These are phyloP conservation scores for Westerdykella aurantiaca DNA, from an alignment of 2,329 filamentous ascomycete genomes.

Conservation along the genomic window DNA sequence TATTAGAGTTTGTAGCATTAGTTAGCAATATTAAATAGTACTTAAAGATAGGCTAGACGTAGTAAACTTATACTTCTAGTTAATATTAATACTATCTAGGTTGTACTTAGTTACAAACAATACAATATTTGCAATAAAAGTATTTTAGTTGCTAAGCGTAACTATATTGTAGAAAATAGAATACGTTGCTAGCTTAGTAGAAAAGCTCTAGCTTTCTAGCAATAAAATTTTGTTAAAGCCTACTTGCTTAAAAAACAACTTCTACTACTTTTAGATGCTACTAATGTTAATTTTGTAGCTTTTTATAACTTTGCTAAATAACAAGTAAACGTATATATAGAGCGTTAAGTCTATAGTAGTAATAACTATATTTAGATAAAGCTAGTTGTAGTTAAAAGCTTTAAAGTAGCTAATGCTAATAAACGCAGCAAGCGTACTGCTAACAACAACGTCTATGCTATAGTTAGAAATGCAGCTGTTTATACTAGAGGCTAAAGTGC, in stretches of 20 bases:
- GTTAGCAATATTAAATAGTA: no score
- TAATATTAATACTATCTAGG: slow-evolving; percentile 39
- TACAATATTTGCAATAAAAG: slow-evolving; percentile 19
- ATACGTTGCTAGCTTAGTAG: slow-evolving; percentile 36
- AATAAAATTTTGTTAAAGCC: slow-evolving; percentile 39
- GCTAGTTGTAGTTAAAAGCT: neutral
- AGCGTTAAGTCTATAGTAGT: neutral
- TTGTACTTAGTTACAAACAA: slow-evolving; percentile 16
- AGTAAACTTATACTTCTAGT: no score
- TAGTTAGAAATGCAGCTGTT: slow-evolving; percentile 15
- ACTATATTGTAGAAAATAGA: slow-evolving; percentile 37
- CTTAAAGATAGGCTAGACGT: no score
- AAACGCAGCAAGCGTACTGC: neutral
- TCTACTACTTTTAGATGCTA: slow-evolving; percentile 19
- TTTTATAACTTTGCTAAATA: slow-evolving; percentile 7
- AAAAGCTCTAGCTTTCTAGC: slow-evolving; percentile 45
- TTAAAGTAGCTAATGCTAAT: neutral
- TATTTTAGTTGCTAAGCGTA: slow-evolving; percentile 34
- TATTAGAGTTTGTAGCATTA: no score
- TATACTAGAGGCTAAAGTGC: neutral
- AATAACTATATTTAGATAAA: slow-evolving; percentile 8
- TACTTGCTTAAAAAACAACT: slow-evolving; percentile 20
- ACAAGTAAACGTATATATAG: slow-evolving; percentile 11
- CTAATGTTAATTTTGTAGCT: slow-evolving; percentile 15
- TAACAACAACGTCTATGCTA: slow-evolving; percentile 12